Percentiles rank a stretch among this genome's conserved stretches.
These are phyloP conservation scores for Nematodospora valgi DNA, from an alignment of 805 yeast genomes.

Conservation along the genomic window DNA sequence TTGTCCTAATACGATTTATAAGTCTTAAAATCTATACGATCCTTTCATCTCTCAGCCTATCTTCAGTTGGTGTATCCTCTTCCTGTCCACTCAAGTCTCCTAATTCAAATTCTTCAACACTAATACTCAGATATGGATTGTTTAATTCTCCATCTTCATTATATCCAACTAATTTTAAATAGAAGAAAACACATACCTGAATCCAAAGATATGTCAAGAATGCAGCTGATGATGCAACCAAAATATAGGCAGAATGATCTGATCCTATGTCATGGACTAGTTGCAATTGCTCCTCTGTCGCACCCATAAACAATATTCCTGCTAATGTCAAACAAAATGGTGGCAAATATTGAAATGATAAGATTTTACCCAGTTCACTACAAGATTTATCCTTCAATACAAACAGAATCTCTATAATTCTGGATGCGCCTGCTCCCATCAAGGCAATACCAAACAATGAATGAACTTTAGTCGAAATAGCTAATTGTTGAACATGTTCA, in stretches of 20 bases:
- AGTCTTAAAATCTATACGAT: no score
- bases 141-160: slow-evolving; percentile 36
- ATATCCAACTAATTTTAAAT: slow-evolving; percentile 44
- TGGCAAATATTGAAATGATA: slow-evolving; percentile 82
- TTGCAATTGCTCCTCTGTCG: slow-evolving; percentile 82
- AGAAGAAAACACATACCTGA: slow-evolving; percentile 55
- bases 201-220: slow-evolving; percentile 69
- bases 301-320: slow-evolving; percentile 86
- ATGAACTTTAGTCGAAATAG: slow-evolving; percentile 83
- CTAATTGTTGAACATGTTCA: slow-evolving; percentile 74
- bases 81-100: slow-evolving; percentile 29
- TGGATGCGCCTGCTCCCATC: slow-evolving; percentile 70
- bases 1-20: no score
- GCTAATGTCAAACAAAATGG: slow-evolving; percentile 75
- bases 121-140: slow-evolving; percentile 13
- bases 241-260: slow-evolving; percentile 79
- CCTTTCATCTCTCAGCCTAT: background rate
- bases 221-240: slow-evolving; percentile 70
- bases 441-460: slow-evolving; percentile 79
- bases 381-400: slow-evolving; percentile 59
- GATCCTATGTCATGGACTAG: slow-evolving; percentile 72
- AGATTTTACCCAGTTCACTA: slow-evolving; percentile 42
- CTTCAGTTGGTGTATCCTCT: background rate
- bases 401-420: slow-evolving; percentile 79
- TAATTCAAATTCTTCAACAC: slow-evolving; percentile 32